Base-by-base conservation (phyloP, 169 alveolate genomes). In the Cryptosporidium felis region DNA sequence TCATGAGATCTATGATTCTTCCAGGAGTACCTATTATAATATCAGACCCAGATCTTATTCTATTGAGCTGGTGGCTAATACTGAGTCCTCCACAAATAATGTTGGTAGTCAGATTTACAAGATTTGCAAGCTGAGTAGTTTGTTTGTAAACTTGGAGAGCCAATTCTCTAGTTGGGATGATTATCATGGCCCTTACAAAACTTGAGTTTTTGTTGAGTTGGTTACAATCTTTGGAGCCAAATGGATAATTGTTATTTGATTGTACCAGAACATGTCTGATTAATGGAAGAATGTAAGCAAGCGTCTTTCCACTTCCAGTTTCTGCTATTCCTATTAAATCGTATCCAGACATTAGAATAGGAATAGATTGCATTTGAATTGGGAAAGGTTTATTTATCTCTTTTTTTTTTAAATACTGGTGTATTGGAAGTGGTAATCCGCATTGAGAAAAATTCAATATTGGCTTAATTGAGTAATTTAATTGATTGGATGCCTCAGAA, bases 311-410 rank as follows among this genome's bases (percentile, higher is more conserved):
- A 80, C 92, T 95, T 60, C 99, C 99, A 8, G 99, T 98, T 82
- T 97, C 98, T 0, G 99, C 99, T 9, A 97, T 96, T 23, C 99
- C 99, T 32, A 98, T 96, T 44, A 97, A 93, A 88, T 98, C 99
- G 51, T 97, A 80, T 42, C 99, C 99, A 80, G 96, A 92, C 94
- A 96, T 91, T 36, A 96, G 88, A 30, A 97, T 96, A 1, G 99
- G 99, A n/a, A 97, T 89, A 38, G 94, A 90, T 88, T 97, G 98
- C 96, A 97, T 94, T 92, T 98, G 98, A 5, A 98, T 97, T 12
- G 99, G 99, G 82, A 96, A 96, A 49, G 99, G 99, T 59, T 94
- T 94, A 59, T 91, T 89, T 82, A 96, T 96, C 60, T 94, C 93
- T 53, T 97, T 94, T 80, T 90, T 95, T 59, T 95, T 96, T 81